These are phyloP conservation scores for Salvia sclarea DNA, from an alignment of 305 asterid species.

Conservation along the genomic window DNA sequence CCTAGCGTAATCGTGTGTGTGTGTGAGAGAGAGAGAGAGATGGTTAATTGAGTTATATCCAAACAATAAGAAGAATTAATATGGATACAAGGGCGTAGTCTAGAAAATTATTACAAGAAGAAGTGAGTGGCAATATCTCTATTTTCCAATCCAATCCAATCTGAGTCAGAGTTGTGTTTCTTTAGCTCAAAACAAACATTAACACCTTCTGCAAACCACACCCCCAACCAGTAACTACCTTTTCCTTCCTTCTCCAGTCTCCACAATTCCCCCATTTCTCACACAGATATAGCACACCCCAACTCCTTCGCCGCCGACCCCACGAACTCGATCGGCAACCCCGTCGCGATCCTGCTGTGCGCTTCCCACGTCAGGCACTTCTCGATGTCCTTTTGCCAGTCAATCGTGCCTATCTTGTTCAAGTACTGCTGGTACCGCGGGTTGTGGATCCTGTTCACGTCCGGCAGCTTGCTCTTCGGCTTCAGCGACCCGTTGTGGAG, in stretches of 20 bases:
- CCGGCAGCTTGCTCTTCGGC: slow-evolving; percentile 45
- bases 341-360: slow-evolving; percentile 75
- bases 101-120: slow-evolving; percentile 28
- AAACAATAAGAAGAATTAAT: slow-evolving; percentile 8
- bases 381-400: slow-evolving; percentile 77
- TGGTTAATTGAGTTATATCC: neutral
- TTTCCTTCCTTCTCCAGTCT: no score
- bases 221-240: no score
- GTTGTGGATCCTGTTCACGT: slow-evolving; percentile 40
- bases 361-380: slow-evolving; percentile 94
- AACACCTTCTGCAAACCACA: slow-evolving; percentile 16
- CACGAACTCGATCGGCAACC: slow-evolving; percentile 67
- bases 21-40: neutral
- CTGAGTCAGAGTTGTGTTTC: slow-evolving; percentile 7
- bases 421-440: slow-evolving; percentile 61
- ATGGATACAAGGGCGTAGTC: slow-evolving; percentile 14
- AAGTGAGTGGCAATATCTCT: slow-evolving; percentile 28
- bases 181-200: slow-evolving; percentile 30
- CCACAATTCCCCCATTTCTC: no score
- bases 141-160: no score
- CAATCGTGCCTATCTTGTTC: slow-evolving; percentile 46
- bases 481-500: slow-evolving; percentile 54
- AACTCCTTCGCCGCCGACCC: slow-evolving; percentile 83
- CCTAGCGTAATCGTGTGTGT: no score
- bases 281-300: slow-evolving; percentile 63